phyloP scores from a whole-genome alignment of 2,329 filamentous ascomycete genomes.

The Helotiales sp. region DNA sequence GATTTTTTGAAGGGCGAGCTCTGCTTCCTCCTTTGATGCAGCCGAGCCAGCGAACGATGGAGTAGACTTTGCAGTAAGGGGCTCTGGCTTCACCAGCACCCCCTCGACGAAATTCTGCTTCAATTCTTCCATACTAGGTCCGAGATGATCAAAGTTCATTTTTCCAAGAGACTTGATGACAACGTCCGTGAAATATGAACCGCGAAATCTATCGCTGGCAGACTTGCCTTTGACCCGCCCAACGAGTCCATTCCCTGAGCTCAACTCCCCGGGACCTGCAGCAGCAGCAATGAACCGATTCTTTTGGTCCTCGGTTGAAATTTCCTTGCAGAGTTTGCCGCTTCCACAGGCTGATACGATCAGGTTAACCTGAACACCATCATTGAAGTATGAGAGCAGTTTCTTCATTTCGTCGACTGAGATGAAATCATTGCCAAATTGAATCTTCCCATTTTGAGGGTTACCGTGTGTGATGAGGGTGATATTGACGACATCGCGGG shows the following conservation, averaged over 20 bases:
- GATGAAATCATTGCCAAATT: background rate
- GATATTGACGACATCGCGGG: background rate
- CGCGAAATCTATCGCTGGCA: background rate
- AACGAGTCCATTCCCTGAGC: background rate
- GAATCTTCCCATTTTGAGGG: background rate
- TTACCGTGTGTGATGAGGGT: background rate
- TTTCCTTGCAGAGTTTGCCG: background rate
- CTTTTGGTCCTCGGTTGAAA: background rate
- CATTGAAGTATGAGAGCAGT: background rate
- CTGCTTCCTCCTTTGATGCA: background rate
- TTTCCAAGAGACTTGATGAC: background rate
- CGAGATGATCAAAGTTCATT: background rate
- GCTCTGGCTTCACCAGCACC: background rate
- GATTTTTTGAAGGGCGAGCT: background rate
- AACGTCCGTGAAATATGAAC: background rate
- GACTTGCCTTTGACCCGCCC: background rate
- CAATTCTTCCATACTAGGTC: background rate
- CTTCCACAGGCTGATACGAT: background rate
- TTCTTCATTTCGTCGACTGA: background rate
- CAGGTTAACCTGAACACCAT: background rate
- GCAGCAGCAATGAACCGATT: background rate
- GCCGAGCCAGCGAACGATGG: background rate
- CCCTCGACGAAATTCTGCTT: background rate
- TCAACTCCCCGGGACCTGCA: background rate
- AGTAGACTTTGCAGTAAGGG: background rate